Conservation (phyloP, 805 yeast genomes). For the Hanseniaspora jakobsenii region DNA sequence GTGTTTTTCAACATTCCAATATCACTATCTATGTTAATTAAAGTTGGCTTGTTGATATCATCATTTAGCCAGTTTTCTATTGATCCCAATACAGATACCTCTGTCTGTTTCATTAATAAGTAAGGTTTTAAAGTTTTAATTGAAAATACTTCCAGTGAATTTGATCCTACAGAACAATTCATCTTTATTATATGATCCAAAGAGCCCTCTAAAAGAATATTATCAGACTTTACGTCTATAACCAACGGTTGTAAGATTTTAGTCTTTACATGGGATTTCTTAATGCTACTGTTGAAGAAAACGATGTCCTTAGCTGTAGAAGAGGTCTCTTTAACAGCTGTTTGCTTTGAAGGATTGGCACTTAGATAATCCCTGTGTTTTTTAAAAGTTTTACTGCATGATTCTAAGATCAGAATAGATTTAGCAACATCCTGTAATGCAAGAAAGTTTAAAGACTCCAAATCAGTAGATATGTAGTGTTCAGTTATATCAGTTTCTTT, state of each 20-base stretch:
- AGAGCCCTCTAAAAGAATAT: background rate
- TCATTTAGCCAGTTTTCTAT: too few species aligned
- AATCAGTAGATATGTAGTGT: background rate
- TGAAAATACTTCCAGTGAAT: slow-evolving; percentile 7
- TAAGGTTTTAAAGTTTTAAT: background rate
- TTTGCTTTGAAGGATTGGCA: background rate
- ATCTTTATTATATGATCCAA: background rate
- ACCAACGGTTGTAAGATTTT: slow-evolving; percentile 1
- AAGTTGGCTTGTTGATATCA: too few species aligned
- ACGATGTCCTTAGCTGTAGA: too few species aligned
- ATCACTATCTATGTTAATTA: too few species aligned
- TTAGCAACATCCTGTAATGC: slow-evolving; percentile 9
- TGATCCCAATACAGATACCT: too few species aligned
- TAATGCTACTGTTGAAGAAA: too few species aligned
- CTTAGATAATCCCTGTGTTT: background rate
- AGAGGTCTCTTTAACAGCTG: too few species aligned
- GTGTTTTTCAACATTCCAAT: too few species aligned
- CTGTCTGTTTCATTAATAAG: too few species aligned
- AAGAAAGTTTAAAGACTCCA: background rate
- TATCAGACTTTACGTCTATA: background rate
- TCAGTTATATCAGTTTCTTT: background rate
- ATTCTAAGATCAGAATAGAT: slow-evolving; percentile 4
- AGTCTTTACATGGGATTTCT: background rate
- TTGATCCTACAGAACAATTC: background rate
- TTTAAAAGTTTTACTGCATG: background rate